Evolutionary conservation across 23 red algal genomes (phyloP), one percentile per base, ranked within the genome.

Genomic region (Gracilariopsis chorda): DNA sequence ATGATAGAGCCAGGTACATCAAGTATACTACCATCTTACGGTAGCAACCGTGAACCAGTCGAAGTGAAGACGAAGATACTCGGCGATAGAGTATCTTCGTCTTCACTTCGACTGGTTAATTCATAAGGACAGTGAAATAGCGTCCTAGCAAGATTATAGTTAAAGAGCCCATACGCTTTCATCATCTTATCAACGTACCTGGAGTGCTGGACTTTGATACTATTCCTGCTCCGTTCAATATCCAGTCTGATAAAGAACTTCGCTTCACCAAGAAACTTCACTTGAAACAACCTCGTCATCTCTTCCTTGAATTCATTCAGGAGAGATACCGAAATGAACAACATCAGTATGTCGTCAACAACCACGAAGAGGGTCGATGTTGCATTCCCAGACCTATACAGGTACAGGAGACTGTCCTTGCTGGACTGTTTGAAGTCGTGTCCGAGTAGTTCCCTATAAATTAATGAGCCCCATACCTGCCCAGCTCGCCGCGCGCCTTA

Each of bases 341-440:
- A 24, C 19, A 78, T 46, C n/a, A 34, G 6, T 47, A 80, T 80
- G 0, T 80, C 76, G 44, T 80, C 76, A 30, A 80, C 45, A 17
- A 80, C 45, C 12, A 80, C 36, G 76, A 80, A 7, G 35, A 80
- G 44, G 34, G 55, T 80, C 21, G 55, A 32, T 34, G 55, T 52
- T 27, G 1, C 0, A 28, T 51, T 58, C 49, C 19, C 0, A 29
- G 0, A 28, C 23, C 21, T 20, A 51, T 23, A 41, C 27, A 80
- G 36, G 35, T 19, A n/a, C 48, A n/a, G 30, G 8, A 8, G 23
- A 30, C 21, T 19, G 34, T 80, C 76, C n/a, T 41, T 0, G 36
- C 25, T 20, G 24, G 76, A 80, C 24, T 25, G 42, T 21, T 32
- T 23, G 34, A 58, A 80, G 27, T 55, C 34, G 14, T 47, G 55